These are phyloP conservation scores for Asclepias syriaca DNA, from an alignment of 257 asterid species.

Conservation along the genomic window DNA sequence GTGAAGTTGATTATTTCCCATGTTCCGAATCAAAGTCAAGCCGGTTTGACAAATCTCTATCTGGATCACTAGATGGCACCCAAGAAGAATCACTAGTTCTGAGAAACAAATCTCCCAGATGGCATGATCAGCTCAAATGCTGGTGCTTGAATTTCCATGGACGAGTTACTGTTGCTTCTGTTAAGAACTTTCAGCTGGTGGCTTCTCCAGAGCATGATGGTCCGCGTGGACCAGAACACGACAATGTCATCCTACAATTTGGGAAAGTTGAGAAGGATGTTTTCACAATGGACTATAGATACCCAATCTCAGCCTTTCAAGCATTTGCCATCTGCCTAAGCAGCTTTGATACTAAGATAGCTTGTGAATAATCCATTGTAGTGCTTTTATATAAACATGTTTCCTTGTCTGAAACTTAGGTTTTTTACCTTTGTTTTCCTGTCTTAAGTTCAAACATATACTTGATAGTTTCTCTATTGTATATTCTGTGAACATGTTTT, in stretches of 20 bases:
- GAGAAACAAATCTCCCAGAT: conserved; percentile 81
- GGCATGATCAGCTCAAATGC: conserved; percentile 97
- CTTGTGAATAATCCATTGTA: conserved; percentile 53
- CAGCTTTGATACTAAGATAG: conserved; percentile 89
- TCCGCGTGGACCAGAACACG: conserved; percentile 56
- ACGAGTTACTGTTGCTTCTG: conserved; percentile 88
- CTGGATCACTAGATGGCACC: conserved; percentile 32
- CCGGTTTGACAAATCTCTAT: conserved; percentile 32
- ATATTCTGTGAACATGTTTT: neutral
- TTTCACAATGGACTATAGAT: conserved; percentile 81
- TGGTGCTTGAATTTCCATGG: conserved; percentile 97
- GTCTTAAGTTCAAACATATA: neutral
- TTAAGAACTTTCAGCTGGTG: conserved; percentile 87
- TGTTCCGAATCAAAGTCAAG: conserved; percentile 48
- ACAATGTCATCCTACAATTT: conserved; percentile 80
- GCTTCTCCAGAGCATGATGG: conserved; percentile 74
- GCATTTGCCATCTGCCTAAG: conserved; percentile 56
- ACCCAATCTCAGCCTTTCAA: conserved; percentile 85
- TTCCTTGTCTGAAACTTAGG: neutral
- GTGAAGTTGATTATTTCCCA: conserved; percentile 41
- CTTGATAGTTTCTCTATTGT: neutral
- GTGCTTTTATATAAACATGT: neutral
- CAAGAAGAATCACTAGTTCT: conserved; percentile 47
- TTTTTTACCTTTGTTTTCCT: neutral
- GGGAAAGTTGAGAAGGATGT: conserved; percentile 94